Percentiles rank a stretch among this genome's conserved stretches.
These are phyloP conservation scores for Cercospora janseana DNA, from an alignment of 2,329 filamentous ascomycete species.

Conservation along the genomic window DNA sequence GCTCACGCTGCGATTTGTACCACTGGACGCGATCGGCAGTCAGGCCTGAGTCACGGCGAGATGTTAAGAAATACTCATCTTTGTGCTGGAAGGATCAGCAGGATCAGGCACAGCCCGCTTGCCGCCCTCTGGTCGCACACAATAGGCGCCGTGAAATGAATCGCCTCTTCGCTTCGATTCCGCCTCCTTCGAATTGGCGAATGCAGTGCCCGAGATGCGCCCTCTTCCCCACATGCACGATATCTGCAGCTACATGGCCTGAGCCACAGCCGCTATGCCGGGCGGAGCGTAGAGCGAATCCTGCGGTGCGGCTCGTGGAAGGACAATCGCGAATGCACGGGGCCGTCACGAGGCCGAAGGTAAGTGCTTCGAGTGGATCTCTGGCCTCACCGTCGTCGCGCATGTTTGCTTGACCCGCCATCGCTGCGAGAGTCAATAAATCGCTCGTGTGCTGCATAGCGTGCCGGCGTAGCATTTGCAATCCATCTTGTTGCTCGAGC, in stretches of 20 bases:
- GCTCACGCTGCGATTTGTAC: background rate
- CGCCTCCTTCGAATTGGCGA: background rate
- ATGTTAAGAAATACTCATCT: background rate
- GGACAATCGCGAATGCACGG: slow-evolving; percentile 9
- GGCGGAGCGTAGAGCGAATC: slow-evolving; percentile 17
- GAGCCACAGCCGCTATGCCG: slow-evolving; percentile 20
- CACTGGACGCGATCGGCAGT: background rate
- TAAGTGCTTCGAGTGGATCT: slow-evolving; percentile 6
- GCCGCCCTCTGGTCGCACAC: background rate
- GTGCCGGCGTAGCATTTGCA: slow-evolving; percentile 17
- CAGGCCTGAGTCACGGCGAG: slow-evolving; percentile 4
- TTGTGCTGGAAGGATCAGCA: slow-evolving; percentile 5
- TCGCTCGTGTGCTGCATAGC: slow-evolving; percentile 18
- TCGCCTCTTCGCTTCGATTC: background rate
- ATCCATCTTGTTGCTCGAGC: background rate
- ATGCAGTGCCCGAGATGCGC: background rate
- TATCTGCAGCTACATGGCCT: slow-evolving; percentile 15
- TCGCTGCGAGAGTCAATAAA: background rate
- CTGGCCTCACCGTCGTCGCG: background rate
- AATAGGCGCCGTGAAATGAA: slow-evolving; percentile 10
- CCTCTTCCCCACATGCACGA: background rate
- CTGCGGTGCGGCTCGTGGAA: slow-evolving; percentile 17
- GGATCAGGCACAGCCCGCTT: slow-evolving; percentile 12
- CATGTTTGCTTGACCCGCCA: slow-evolving; percentile 20
- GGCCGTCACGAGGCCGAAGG: slow-evolving; percentile 18